Percentiles rank a stretch among this genome's conserved stretches.
These are phyloP conservation scores for Schizosaccharomyces cryophilus DNA, from an alignment of 805 yeast species.

Conservation along the genomic window DNA sequence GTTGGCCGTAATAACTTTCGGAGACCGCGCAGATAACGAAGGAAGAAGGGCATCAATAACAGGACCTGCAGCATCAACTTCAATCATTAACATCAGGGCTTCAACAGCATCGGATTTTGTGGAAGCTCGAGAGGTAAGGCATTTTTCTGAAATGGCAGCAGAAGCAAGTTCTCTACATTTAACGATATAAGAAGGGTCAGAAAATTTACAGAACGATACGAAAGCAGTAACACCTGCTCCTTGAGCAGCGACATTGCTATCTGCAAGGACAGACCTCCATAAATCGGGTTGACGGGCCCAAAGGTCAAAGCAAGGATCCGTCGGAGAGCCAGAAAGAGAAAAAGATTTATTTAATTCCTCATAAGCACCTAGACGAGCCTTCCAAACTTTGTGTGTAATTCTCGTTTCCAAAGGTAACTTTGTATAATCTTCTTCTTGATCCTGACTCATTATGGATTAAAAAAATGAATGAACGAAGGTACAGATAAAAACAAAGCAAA, in stretches of 20 bases:
- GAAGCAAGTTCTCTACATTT: conserved; percentile 19
- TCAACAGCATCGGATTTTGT: conserved; percentile 45
- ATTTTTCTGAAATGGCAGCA: conserved; percentile 46
- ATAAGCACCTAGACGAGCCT: conserved; percentile 60
- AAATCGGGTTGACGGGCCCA: conserved; percentile 29
- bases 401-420: conserved; percentile 42
- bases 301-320: conserved; percentile 29
- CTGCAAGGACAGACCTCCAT: conserved; percentile 37
- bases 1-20: conserved; percentile 55
- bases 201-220: conserved; percentile 28
- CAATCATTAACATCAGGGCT: conserved; percentile 32
- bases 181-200: conserved; percentile 22
- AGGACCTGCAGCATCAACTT: conserved; percentile 39
- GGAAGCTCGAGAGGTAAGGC: conserved; percentile 46
- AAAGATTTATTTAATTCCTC: conserved; percentile 35
- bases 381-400: conserved; percentile 51
- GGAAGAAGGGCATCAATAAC: conserved; percentile 46
- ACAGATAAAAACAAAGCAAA: too few species aligned
- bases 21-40: conserved; percentile 33
- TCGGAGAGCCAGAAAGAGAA: conserved; percentile 26
- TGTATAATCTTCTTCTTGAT: conserved; percentile 32
- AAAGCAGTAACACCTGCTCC: conserved; percentile 49
- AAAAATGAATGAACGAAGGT: too few species aligned
- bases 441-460: conserved; percentile 20
- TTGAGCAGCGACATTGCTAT: conserved; percentile 75